A percentile compares a stretch with the other conserved stretches of the same genome.
Conservation (phyloP, 2,329 filamentous ascomycete genomes). For the Cladosporium colombiae region DNA sequence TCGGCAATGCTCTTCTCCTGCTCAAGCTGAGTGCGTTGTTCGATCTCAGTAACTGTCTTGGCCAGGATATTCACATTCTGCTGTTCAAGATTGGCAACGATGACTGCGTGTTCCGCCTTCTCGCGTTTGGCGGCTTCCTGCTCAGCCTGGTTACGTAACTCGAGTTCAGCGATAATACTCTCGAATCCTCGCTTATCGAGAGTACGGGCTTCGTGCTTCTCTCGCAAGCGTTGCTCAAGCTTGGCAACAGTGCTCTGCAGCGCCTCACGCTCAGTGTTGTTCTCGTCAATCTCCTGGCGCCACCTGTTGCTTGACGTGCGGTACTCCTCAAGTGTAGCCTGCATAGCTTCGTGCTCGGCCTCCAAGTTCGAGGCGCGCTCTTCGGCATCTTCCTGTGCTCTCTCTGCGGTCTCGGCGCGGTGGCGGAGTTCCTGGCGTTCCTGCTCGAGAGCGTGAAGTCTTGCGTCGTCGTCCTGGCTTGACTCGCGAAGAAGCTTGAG, state of each 20-base stretch:
- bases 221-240: conserved; percentile 77
- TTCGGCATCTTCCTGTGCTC: conserved; percentile 32
- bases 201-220: conserved; percentile 63
- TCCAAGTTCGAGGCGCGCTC: conserved; percentile 44
- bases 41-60: conserved; percentile 59
- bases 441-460: conserved; percentile 45
- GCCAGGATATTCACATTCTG: conserved; percentile 56
- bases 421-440: conserved; percentile 44
- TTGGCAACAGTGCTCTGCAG: conserved; percentile 61
- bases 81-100: conserved; percentile 69
- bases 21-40: conserved; percentile 68
- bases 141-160: conserved; percentile 75
- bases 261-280: conserved; percentile 65
- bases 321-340: conserved; percentile 65
- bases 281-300: conserved; percentile 59
- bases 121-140: conserved; percentile 58
- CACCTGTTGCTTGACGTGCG: conserved; percentile 60
- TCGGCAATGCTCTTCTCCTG: conserved; percentile 56
- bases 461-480: conserved; percentile 45
- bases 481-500: conserved; percentile 47
- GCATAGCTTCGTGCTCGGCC: conserved; percentile 61
- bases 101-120: conserved; percentile 63
- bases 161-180: conserved; percentile 66
- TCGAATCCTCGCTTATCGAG: conserved; percentile 78
- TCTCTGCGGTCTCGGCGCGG: conserved; percentile 41